A percentile compares a stretch with the other conserved stretches of the same genome.
Conservation (phyloP, 140 eudicot genomes). For the Artemisia princeps region DNA sequence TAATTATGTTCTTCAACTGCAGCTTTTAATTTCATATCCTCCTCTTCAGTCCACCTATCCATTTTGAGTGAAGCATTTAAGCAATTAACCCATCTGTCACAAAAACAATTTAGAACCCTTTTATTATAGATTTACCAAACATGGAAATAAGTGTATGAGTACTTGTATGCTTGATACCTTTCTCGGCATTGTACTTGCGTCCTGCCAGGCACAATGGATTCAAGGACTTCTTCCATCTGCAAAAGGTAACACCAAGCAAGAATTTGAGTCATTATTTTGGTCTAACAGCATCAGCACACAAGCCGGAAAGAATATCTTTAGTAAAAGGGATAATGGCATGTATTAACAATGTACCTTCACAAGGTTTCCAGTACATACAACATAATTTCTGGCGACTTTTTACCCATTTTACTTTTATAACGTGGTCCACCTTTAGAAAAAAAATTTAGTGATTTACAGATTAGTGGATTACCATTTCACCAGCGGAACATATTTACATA, state of each 20-base stretch:
- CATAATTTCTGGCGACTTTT: too few relatives aligned
- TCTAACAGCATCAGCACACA: too few relatives aligned
- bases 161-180: constrained; percentile 35
- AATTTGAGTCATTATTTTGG: neutral
- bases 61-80: constrained; percentile 63
- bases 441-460: too few relatives aligned
- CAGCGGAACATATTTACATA: too few relatives aligned
- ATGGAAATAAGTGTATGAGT: neutral
- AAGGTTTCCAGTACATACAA: too few relatives aligned
- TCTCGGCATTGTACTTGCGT: constrained; percentile 85
- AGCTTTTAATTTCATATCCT: constrained; percentile 51
- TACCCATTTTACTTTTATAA: too few relatives aligned
- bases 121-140: neutral
- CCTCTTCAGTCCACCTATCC: constrained; percentile 73
- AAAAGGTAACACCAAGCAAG: constrained; percentile 3
- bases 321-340: too few relatives aligned
- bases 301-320: too few relatives aligned
- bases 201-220: constrained; percentile 80
- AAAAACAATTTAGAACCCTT: neutral
- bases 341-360: too few relatives aligned
- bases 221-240: constrained; percentile 77
- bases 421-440: too few relatives aligned
- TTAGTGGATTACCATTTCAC: too few relatives aligned
- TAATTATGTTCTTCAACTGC: constrained; percentile 57
- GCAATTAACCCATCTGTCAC: constrained; percentile 79